Evolutionary conservation across 768 basidiomycete genomes (phyloP), one percentile per base, ranked within the genome.

Genomic region (Trametes punicea): DNA sequence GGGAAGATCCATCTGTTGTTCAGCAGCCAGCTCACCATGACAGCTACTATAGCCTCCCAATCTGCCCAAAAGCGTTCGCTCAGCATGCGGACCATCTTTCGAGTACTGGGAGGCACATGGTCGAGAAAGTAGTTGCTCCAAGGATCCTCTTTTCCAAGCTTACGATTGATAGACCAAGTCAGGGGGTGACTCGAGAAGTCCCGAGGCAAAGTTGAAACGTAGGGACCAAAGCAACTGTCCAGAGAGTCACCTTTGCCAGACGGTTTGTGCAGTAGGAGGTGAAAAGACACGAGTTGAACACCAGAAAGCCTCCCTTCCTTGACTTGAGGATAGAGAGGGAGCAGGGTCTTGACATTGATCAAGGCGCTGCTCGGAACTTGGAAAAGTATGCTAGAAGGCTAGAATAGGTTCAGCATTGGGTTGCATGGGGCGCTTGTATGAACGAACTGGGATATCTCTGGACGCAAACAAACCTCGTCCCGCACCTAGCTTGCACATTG

Each of bases 181-280:
- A 97, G 74, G 5, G 95, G 96, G 72, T 97, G 93, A 23, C 75
- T 74, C 38, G 77, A 77, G 68, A 98, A 95, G 26, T 83, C 71
- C 51, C 68, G 67, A 2, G 96, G 96, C 25, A 98, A 72, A 1
- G 84, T 77, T 0, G 86, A 84, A 42, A 97, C 84, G 67, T 93
- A 97, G 1, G 90, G 86, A 25, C 86, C 82, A 68, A 85, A 87
- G 13, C 68, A 68, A 61, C 78, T 73, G 63, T 90, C 87, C 23
- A 57, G 59, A 20, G 82, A 84, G 16, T 73, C 72, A 2, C 65
- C 69, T 6, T 67, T 65, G n/a, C 54, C 63, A 30, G 57, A 51
- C 1, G 86, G 87, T 39, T 79, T 79, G 70, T 89, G 78, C 2
- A 94, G 73, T 36, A 82, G 76, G 9, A 97, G 76, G 74, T 97